Percentiles rank a stretch among this genome's conserved stretches.
Conservation (phyloP, 2,329 filamentous ascomycete species). For the Aspergillus texensis region DNA sequence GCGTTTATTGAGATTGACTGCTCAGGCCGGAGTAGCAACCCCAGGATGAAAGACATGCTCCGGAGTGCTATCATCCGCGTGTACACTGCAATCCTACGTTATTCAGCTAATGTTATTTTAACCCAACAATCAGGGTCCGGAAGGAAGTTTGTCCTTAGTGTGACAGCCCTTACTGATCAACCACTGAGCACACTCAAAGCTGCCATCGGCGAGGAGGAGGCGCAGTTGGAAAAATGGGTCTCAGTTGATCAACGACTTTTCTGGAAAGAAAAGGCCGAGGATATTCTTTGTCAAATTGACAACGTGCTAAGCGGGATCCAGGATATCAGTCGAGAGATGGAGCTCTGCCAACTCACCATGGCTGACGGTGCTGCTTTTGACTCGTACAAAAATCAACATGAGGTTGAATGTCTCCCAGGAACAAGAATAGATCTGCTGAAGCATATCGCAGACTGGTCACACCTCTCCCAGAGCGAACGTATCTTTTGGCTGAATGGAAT, state of each 20-base stretch:
- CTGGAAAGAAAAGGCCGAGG: not conserved
- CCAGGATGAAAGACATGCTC: not conserved
- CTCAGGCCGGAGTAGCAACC: not conserved
- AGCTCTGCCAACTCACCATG: not conserved
- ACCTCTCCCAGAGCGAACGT: slow-evolving; percentile 15
- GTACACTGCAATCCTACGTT: not conserved
- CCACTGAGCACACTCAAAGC: not conserved
- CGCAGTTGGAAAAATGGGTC: not conserved
- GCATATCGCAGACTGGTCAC: slow-evolving; percentile 27
- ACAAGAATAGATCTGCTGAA: slow-evolving; percentile 25
- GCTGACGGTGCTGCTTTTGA: slow-evolving; percentile 18
- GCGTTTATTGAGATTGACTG: not conserved
- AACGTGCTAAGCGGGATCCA: not conserved
- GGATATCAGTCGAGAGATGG: not conserved
- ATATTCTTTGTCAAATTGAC: not conserved
- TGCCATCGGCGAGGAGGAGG: not conserved
- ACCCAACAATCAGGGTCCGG: not conserved
- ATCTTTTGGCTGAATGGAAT: slow-evolving; percentile 41
- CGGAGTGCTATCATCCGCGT: not conserved
- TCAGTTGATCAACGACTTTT: not conserved
- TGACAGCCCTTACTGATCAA: not conserved
- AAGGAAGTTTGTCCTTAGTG: not conserved
- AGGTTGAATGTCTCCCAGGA: slow-evolving; percentile 23
- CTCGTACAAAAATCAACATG: slow-evolving; percentile 16
- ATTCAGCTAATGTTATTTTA: not conserved